phyloP scores from a whole-genome alignment of 495 filamentous ascomycete genomes.

The Halenospora varia region DNA sequence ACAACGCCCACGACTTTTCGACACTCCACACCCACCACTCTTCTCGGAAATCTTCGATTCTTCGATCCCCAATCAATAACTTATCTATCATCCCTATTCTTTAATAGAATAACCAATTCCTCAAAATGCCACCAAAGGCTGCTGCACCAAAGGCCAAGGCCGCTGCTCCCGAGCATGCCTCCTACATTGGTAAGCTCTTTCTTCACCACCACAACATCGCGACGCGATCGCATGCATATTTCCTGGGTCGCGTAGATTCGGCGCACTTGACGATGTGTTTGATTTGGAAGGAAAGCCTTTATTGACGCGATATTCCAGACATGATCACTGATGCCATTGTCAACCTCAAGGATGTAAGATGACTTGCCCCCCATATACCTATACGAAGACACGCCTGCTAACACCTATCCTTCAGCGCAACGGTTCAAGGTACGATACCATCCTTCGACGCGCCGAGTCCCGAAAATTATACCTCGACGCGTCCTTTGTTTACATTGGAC shows the following conservation, averaged over 20 bases:
- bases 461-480: conserved; percentile 7
- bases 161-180: conserved; percentile 19
- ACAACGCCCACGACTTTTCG: background rate
- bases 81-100: background rate
- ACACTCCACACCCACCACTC: background rate
- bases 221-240: background rate
- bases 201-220: conserved; percentile 17
- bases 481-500: conserved; percentile 9
- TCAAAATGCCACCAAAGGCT: conserved; percentile 24
- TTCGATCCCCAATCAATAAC: conserved; percentile 14
- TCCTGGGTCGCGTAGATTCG: conserved; percentile 10
- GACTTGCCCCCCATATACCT: conserved; percentile 6
- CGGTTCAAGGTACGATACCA: conserved; percentile 65
- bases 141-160: conserved; percentile 19
- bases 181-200: conserved; percentile 21
- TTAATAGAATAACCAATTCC: conserved; percentile 10
- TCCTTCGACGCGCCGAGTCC: conserved; percentile 17
- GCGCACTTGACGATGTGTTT: conserved; percentile 10
- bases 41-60: background rate
- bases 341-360: conserved; percentile 50
- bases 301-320: conserved; percentile 38
- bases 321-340: conserved; percentile 69
- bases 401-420: conserved; percentile 18
- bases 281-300: background rate
- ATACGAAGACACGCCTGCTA: conserved; percentile 4